Base-by-base conservation (phyloP, 2,329 filamentous ascomycete genomes). In the Fusarium agapanthi region DNA sequence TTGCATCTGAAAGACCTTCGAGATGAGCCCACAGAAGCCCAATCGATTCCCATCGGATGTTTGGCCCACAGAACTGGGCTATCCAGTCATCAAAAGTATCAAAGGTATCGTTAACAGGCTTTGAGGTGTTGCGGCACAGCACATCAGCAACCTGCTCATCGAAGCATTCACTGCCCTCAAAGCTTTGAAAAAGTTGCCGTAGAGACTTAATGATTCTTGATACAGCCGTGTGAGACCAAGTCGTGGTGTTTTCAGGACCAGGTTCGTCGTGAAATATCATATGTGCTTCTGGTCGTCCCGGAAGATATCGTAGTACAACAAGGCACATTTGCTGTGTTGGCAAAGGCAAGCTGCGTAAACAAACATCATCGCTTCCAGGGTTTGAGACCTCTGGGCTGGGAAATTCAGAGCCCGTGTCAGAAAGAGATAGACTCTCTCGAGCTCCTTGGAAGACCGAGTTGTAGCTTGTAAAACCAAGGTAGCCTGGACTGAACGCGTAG, bases 401-500 rank as follows among this genome's bases (percentile, higher is more conserved):
- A 11, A 34, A 15, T 28, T 59, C 51, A 18, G 55, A 28, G 26
- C 35, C 58, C 30, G 61, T 61, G 26, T 80, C 75, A 8, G 81
- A 75, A 3, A 80, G 74, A 24, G 80, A 81, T 5, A 85, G 72
- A 34, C 80, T 84, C 40, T 80, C 81, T 34, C 81, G 77, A 4
- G 84, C 82, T 61, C 84, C 84, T 35, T 83, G 81, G 32, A 82
- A 83, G 24, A 84, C 82, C 18, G 79, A 78, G 40, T 78, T 81
- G 66, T 83, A 83, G 65, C 83, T 85, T 10, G 83, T 85, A 65
- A 81, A 83, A 38, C 84, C 84, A n/a, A 86, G 79, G 71, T 85
- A 85, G 7, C 84, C 84, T 4, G 75, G 58, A 7, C 57, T 67
- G 14, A 70, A 67, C 9, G 77, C 60, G n/a, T 76, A 68, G 40